phyloP scores from a whole-genome alignment of 768 basidiomycete genomes.

The Phaeotremella fagi region DNA sequence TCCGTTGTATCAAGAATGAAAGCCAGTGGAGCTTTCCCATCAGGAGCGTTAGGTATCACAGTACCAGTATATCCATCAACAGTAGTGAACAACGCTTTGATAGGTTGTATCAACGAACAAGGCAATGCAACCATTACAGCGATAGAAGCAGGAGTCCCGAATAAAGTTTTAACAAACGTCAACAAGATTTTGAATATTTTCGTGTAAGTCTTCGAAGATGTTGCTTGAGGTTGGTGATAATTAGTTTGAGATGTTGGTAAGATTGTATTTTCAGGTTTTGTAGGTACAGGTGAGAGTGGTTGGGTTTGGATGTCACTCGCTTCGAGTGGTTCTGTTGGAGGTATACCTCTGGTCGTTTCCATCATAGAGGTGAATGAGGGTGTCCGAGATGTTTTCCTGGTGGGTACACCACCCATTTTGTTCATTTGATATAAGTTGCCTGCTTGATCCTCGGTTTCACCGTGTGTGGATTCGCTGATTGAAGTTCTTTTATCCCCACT shows the following conservation, averaged over 20 bases:
- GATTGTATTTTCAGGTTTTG: neutral
- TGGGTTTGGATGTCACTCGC: conserved; percentile 16
- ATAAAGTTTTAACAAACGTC: conserved; percentile 23
- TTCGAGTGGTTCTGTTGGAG: conserved; percentile 34
- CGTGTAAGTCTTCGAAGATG: conserved; percentile 5
- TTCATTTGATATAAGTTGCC: neutral
- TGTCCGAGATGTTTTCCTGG: conserved; percentile 27
- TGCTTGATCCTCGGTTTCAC: neutral
- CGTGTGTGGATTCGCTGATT: neutral
- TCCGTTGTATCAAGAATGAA: conserved; percentile 51
- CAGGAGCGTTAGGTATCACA: conserved; percentile 50
- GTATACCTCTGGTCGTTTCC: conserved; percentile 33
- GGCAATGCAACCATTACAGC: conserved; percentile 51
- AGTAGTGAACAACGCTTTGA: conserved; percentile 52
- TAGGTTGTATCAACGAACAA: conserved; percentile 49
- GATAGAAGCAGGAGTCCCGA: conserved; percentile 50
- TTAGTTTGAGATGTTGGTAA: conserved; percentile 7
- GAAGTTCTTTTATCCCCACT: neutral
- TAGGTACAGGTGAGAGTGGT: neutral
- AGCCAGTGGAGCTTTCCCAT: conserved; percentile 52
- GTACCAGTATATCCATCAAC: conserved; percentile 47
- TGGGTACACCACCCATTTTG: conserved; percentile 11
- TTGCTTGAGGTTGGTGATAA: conserved; percentile 27
- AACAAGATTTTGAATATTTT: conserved; percentile 5
- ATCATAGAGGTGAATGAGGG: conserved; percentile 30